These are phyloP conservation scores for Ambrosia hybrid DNA, from an alignment of 140 eudicot genomes.

Conservation along the genomic window DNA sequence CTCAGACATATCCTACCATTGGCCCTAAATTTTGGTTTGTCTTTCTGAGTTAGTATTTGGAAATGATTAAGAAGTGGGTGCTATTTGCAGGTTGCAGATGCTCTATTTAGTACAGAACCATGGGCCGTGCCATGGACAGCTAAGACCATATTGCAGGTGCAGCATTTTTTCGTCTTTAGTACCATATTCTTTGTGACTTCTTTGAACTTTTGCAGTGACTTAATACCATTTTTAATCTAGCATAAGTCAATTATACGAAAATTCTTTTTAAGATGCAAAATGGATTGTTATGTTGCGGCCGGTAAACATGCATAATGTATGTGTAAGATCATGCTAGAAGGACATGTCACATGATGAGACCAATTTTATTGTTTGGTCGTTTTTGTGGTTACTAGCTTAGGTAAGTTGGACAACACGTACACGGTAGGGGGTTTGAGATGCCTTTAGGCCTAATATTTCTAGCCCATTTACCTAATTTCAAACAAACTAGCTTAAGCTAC, in stretches of 20 bases:
- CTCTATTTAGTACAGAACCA: conserved; percentile 50
- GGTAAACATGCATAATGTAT: background rate
- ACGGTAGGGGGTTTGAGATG: no score
- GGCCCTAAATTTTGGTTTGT: background rate
- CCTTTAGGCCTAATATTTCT: no score
- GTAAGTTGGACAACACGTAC: no score
- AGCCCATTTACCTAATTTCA: no score
- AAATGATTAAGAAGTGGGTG: conserved; percentile 9
- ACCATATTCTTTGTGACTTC: conserved; percentile 5
- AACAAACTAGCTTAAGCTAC: no score
- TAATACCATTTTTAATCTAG: background rate
- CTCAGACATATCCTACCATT: background rate
- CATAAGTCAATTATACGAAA: background rate
- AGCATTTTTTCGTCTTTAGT: background rate
- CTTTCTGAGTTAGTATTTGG: conserved; percentile 8
- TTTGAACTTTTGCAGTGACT: conserved; percentile 4
- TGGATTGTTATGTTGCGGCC: conserved; percentile 5
- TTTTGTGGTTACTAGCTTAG: no score
- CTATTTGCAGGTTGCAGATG: conserved; percentile 57
- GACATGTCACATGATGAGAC: no score
- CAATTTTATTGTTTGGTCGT: no score
- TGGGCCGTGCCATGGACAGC: conserved; percentile 99
- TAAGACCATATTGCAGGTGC: conserved; percentile 81
- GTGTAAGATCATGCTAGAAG: background rate
- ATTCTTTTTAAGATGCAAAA: conserved; percentile 2